A percentile compares a stretch with the other conserved stretches of the same genome.
phyloP scores from a whole-genome alignment of 2,329 filamentous ascomycete genomes.

The Pyricularia pennisetigena region DNA sequence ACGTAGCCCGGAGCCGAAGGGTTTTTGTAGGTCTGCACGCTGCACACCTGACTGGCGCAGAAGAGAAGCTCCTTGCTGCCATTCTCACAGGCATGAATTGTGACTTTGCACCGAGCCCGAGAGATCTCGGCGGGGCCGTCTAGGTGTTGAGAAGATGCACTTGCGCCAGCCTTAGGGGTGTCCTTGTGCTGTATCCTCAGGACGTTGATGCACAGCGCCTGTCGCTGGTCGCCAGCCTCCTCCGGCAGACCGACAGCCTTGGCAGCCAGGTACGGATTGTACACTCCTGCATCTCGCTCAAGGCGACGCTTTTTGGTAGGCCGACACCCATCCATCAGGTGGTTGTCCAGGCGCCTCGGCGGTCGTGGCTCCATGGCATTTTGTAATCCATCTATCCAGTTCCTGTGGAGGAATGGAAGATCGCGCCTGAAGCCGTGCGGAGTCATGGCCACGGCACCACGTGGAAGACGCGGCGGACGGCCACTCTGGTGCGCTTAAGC shows the following conservation, averaged over 20 bases:
- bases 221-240: conserved; percentile 10
- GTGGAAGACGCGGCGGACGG: conserved; percentile 2
- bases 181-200: conserved; percentile 42
- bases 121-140: conserved; percentile 25
- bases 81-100: conserved; percentile 24
- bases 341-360: conserved; percentile 28
- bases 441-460: conserved; percentile 4
- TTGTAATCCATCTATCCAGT: conserved; percentile 12
- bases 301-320: conserved; percentile 41
- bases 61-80: conserved; percentile 32
- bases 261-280: not conserved
- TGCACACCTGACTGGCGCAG: conserved; percentile 44
- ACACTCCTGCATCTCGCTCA: conserved; percentile 11
- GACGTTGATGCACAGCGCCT: conserved; percentile 39
- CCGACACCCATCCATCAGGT: conserved; percentile 30
- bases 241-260: conserved; percentile 11
- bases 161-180: conserved; percentile 23
- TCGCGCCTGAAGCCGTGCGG: conserved; percentile 1
- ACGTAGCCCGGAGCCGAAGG: conserved; percentile 33
- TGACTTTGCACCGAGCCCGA: conserved; percentile 32
- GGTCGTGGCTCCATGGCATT: conserved; percentile 25
- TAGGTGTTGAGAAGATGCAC: conserved; percentile 18
- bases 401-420: conserved; percentile 3
- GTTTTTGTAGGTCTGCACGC: conserved; percentile 39
- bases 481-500: conserved; percentile 1